Conservation (phyloP, 805 yeast genomes). For the Starmera caribaea region DNA sequence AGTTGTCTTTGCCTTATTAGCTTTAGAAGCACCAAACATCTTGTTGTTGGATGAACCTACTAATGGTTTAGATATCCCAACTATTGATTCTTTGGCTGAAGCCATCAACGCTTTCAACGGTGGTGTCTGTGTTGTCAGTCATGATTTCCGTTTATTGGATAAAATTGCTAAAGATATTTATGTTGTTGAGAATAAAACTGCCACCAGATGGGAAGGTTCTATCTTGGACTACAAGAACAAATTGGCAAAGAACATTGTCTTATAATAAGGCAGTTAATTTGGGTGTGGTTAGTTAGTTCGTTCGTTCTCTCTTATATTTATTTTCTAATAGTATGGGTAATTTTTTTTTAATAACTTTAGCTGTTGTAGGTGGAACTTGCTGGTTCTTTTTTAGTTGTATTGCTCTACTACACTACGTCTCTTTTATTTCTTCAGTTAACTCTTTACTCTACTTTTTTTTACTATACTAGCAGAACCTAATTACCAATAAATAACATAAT, state of each 20-base stretch:
- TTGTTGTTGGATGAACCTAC: constrained; percentile 98
- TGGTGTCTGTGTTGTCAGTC: constrained; percentile 97
- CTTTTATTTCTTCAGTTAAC: no score
- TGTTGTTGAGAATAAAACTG: constrained; percentile 92
- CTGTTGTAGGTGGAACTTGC: not conserved
- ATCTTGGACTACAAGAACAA: constrained; percentile 89
- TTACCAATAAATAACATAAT: no score
- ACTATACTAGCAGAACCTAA: no score
- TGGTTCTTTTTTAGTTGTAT: no score
- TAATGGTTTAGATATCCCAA: constrained; percentile 96
- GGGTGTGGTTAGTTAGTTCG: not conserved
- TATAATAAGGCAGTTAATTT: constrained; percentile 29
- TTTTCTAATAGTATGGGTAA: not conserved
- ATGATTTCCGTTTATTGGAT: constrained; percentile 96
- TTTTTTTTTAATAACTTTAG: not conserved
- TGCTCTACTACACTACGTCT: no score
- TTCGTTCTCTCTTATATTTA: not conserved
- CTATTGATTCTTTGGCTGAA: constrained; percentile 94
- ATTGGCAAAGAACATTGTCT: constrained; percentile 84
- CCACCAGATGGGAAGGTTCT: constrained; percentile 92
- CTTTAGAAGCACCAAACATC: constrained; percentile 92
- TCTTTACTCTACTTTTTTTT: no score
- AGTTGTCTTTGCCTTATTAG: constrained; percentile 94
- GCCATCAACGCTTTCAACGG: constrained; percentile 93
- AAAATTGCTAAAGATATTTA: constrained; percentile 95